phyloP scores from a whole-genome alignment of 169 alveolate genomes.

The Plasmodium reichenowi region DNA sequence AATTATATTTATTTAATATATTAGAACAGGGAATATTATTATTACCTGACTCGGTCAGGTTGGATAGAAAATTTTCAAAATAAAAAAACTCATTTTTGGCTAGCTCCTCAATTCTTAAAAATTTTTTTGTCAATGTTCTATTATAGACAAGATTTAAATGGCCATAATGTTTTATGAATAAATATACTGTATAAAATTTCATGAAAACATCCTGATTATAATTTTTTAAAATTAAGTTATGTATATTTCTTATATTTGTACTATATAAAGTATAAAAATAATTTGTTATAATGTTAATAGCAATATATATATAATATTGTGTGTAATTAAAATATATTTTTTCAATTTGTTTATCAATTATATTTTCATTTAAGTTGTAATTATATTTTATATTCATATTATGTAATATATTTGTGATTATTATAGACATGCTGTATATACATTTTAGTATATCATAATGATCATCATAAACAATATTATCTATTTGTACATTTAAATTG shows the following conservation, averaged over 20 bases:
- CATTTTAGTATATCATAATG: constrained; percentile 69
- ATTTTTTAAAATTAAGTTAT: constrained; percentile 20
- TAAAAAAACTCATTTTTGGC: constrained; percentile 35
- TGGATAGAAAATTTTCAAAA: constrained; percentile 27
- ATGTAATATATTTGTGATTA: constrained; percentile 40
- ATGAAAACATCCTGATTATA: constrained; percentile 33
- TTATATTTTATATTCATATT: constrained; percentile 2
- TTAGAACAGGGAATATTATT: no score
- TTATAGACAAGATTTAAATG: constrained; percentile 10
- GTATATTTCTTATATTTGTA: constrained; percentile 12
- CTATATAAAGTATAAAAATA: constrained; percentile 53
- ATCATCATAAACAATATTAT: background rate
- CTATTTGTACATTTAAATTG: background rate
- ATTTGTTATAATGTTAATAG: constrained; percentile 18
- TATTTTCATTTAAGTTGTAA: background rate
- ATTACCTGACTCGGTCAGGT: background rate
- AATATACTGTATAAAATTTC: constrained; percentile 70
- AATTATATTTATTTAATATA: no score
- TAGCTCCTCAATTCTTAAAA: constrained; percentile 7
- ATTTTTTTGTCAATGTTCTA: constrained; percentile 17
- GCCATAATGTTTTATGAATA: constrained; percentile 45
- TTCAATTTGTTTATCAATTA: background rate
- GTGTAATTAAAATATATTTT: background rate
- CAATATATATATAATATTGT: constrained; percentile 10
- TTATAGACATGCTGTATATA: constrained; percentile 44